Evolutionary conservation across 306 rosid genomes (phyloP), one percentile per base, ranked within the genome.

Genomic region (Vicia sativa): DNA sequence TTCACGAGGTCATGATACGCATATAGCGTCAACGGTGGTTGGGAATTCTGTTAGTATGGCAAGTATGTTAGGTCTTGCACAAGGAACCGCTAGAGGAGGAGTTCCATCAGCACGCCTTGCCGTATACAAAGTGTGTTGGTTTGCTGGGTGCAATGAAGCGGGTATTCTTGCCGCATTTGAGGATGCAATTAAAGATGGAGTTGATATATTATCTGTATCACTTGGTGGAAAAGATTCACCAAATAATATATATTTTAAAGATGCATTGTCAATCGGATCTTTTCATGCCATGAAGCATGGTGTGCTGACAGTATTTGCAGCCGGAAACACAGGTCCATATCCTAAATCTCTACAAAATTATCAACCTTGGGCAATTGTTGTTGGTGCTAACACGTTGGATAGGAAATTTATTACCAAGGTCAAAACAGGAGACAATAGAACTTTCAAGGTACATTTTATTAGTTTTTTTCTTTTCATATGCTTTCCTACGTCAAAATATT

Each of bases 111-210:
- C 56, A 50, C 56, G 56, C 4, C 9, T 50, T 18, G 56, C 29
- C 0, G 28, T 50, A 9, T 50, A 50, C 9, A 49, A 49, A 19
- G 56, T 19, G 1, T 49, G 28, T 9, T 9, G 56, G 56, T 18
- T 23, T 49, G 12, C 3, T 18, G 28, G 23, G 15, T 46, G 53
- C 7, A 9, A 46, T 7, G 18, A 15, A 14, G 10, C 3, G 1
- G 10, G 16, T 9, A 15, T 44, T n/a, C 82, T 87, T 9, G 80
- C 82, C 0, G 89, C 93, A 29, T 84, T 84, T 23, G 89, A 84
- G 35, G 76, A 80, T 25, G 93, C 88, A 7, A 85, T 87, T 9
- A 81, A 80, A 0, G 93, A 85, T 63, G 90, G 93, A 1, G 87
- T 87, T 6, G 86, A 87, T 39, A 68, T 87, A 11, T 11, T 87